phyloP scores from a whole-genome alignment of 345 rosid species.

The Arabis alpina region DNA sequence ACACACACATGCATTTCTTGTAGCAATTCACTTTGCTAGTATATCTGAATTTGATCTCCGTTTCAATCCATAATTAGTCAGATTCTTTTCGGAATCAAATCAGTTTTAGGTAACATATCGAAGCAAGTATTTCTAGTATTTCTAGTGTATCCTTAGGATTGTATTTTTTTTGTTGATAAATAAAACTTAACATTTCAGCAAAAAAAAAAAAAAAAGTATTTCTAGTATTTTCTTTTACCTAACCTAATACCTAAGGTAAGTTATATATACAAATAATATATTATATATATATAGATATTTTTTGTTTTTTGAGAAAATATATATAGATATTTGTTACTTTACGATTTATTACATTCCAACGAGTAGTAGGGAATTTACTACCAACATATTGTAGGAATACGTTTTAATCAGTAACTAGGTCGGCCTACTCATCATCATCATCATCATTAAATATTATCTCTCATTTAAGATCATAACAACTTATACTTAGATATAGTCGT shows the following conservation, averaged over 20 bases:
- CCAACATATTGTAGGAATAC: constrained; percentile 35
- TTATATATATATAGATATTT: neutral
- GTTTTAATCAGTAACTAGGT: constrained; percentile 38
- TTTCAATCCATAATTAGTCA: neutral
- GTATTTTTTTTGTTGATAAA: too few relatives aligned
- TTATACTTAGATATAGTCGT: neutral
- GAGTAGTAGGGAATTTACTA: constrained; percentile 35
- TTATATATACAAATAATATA: neutral
- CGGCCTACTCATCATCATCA: constrained; percentile 38
- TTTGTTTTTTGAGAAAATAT: too few relatives aligned
- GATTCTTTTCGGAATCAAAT: constrained; percentile 16
- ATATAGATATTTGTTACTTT: constrained; percentile 34
- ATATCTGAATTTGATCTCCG: neutral
- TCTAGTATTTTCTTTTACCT: constrained; percentile 1
- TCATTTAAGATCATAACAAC: constrained; percentile 22
- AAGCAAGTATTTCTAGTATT: constrained; percentile 19
- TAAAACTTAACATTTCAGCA: too few relatives aligned
- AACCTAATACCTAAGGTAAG: constrained; percentile 6
- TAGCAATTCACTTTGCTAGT: neutral
- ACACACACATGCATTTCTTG: neutral
- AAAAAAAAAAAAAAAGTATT: too few relatives aligned
- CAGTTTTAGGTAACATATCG: constrained; percentile 7
- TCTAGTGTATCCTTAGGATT: too few relatives aligned
- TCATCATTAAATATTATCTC: neutral
- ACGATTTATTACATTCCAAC: constrained; percentile 27